These are phyloP conservation scores for Penicillium sp. DNA, from an alignment of 2,329 filamentous ascomycete genomes.

Conservation along the genomic window DNA sequence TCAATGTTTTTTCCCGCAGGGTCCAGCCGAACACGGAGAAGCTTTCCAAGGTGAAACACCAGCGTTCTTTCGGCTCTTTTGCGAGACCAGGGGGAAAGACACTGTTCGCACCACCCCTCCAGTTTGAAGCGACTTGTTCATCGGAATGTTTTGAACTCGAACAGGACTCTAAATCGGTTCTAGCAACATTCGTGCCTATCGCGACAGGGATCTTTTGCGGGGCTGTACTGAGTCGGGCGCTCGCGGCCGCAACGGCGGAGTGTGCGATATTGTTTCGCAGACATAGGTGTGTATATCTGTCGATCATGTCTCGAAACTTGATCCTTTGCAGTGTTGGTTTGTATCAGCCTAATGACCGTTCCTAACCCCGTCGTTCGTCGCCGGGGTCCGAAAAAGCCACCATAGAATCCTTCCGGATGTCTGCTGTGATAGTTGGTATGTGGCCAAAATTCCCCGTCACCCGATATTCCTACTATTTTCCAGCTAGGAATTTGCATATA, in stretches of 20 bases:
- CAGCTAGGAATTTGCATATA: no score
- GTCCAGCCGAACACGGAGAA: constrained; percentile 4
- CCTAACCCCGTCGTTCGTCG: neutral
- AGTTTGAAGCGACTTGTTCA: neutral
- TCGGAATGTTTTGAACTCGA: constrained; percentile 1
- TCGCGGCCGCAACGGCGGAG: neutral
- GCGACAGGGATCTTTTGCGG: neutral
- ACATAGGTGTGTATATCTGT: neutral
- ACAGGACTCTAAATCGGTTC: neutral
- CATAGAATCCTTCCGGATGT: no score
- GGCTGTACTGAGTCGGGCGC: neutral
- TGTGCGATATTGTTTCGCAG: neutral
- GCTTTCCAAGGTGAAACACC: constrained; percentile 6
- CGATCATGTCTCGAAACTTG: neutral
- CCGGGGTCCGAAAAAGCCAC: neutral
- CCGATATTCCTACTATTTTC: no score
- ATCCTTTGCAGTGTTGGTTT: neutral
- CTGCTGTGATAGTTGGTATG: no score
- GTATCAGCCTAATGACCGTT: neutral
- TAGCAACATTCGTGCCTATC: neutral
- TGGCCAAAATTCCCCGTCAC: no score
- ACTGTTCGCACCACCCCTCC: neutral
- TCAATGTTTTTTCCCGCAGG: neutral
- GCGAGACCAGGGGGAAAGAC: neutral
- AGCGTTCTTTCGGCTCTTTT: neutral